Conservation (phyloP, 2,329 filamentous ascomycete species). For the Beauveria australis region DNA sequence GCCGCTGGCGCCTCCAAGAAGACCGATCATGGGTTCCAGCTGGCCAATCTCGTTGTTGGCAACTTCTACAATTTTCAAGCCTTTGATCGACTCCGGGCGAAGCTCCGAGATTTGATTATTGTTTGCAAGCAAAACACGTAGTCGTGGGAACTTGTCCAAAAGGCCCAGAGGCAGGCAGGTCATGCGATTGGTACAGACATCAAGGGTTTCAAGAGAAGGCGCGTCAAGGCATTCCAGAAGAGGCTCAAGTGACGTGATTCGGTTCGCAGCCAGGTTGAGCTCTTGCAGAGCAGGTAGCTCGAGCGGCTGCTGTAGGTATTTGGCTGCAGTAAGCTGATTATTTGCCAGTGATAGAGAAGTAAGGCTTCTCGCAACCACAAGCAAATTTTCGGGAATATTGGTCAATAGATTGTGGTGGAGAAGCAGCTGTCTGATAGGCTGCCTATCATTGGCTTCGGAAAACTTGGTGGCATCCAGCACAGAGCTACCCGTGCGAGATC, state of each 20-base stretch:
- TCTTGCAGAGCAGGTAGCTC: conserved; percentile 68
- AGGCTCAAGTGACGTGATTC: conserved; percentile 60
- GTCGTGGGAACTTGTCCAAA: conserved; percentile 57
- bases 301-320: conserved; percentile 58
- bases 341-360: conserved; percentile 65
- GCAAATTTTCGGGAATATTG: conserved; percentile 60
- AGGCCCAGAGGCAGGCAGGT: conserved; percentile 56
- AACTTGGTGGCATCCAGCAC: conserved; percentile 50
- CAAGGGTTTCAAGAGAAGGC: conserved; percentile 65
- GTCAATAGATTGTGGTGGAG: conserved; percentile 72
- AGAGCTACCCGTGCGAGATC: conserved; percentile 57
- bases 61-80: conserved; percentile 68
- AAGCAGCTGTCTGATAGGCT: conserved; percentile 49
- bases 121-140: conserved; percentile 62
- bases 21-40: conserved; percentile 71
- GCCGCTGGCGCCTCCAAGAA: conserved; percentile 57
- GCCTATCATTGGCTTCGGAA: conserved; percentile 45
- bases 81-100: conserved; percentile 63
- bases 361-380: conserved; percentile 62
- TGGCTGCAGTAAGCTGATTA: conserved; percentile 59
- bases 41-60: conserved; percentile 78
- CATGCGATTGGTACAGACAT: conserved; percentile 78
- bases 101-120: conserved; percentile 75
- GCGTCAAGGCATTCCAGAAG: conserved; percentile 62
- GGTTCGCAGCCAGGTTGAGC: conserved; percentile 67